Evolutionary conservation across 768 basidiomycete genomes (phyloP).

Genomic region (Saitozyma podzolica): DNA sequence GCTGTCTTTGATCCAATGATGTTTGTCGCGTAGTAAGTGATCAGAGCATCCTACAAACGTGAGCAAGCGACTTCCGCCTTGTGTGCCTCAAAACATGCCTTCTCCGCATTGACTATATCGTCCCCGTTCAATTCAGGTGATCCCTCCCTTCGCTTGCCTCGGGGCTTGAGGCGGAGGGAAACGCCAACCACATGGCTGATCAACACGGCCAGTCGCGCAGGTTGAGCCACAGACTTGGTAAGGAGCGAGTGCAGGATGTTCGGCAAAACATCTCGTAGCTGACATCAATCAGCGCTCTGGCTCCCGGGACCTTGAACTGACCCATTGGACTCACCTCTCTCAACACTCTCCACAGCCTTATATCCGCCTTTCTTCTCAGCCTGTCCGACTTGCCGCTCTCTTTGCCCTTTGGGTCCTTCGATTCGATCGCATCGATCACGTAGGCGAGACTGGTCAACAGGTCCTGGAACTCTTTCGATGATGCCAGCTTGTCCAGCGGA

Average conservation of each 20-base stretch:
- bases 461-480: constrained; percentile 29
- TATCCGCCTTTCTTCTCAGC: constrained; percentile 25
- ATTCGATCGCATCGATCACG: constrained; percentile 41
- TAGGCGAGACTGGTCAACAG: constrained; percentile 36
- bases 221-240: constrained; percentile 58
- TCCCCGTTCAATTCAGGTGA: too few species aligned
- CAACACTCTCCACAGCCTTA: constrained; percentile 35
- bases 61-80: constrained; percentile 2
- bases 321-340: constrained; percentile 22
- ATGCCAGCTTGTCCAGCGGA: constrained; percentile 18
- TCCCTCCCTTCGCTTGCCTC: constrained; percentile 52
- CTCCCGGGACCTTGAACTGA: background rate
- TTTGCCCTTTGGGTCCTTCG: constrained; percentile 23
- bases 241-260: constrained; percentile 62
- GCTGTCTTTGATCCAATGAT: constrained; percentile 69
- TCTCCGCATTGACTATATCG: constrained; percentile 1
- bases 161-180: constrained; percentile 59
- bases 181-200: constrained; percentile 73
- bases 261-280: constrained; percentile 33
- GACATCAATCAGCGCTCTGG: constrained; percentile 4
- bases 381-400: constrained; percentile 26
- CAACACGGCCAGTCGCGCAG: constrained; percentile 58
- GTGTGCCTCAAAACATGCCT: constrained; percentile 55
- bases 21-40: constrained; percentile 62
- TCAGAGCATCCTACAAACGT: constrained; percentile 59